phyloP scores from a whole-genome alignment of 306 rosid species.

The Canavalia ensiformis region DNA sequence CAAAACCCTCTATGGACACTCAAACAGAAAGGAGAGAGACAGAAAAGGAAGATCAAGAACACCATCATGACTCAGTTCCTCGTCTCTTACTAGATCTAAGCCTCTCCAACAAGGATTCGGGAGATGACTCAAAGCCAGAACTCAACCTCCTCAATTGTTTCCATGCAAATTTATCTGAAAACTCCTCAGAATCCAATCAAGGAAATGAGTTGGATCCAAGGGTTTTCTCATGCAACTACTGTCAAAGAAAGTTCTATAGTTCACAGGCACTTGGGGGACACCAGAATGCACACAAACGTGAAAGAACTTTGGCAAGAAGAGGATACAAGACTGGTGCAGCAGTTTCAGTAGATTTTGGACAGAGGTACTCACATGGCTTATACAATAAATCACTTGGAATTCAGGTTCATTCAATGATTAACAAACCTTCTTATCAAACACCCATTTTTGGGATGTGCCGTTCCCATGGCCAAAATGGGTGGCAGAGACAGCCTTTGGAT shows the following conservation, averaged over 20 bases:
- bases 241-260: conserved; percentile 91
- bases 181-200: conserved; percentile 54
- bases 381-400: conserved; percentile 81
- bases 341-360: conserved; percentile 54
- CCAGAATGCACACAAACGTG: conserved; percentile 96
- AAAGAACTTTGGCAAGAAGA: conserved; percentile 83
- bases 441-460: conserved; percentile 49
- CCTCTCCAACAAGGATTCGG: conserved; percentile 63
- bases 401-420: conserved; percentile 82
- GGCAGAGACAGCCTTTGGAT: conserved; percentile 58
- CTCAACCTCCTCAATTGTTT: conserved; percentile 81
- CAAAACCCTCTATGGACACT: conserved; percentile 46
- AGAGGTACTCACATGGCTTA: conserved; percentile 70
- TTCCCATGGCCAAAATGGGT: conserved; percentile 56
- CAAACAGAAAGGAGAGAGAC: conserved; percentile 40
- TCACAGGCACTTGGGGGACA: conserved; percentile 99
- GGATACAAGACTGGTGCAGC: conserved; percentile 53
- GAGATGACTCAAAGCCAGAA: conserved; percentile 64
- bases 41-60: conserved; percentile 36
- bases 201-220: conserved; percentile 68
- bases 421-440: conserved; percentile 68
- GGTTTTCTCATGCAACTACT: conserved; percentile 94
- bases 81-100: conserved; percentile 72
- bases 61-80: conserved; percentile 39
- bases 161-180: conserved; percentile 54